phyloP scores from a whole-genome alignment of 352 stramenopile genomes.

The Phytophthora aleatoria region DNA sequence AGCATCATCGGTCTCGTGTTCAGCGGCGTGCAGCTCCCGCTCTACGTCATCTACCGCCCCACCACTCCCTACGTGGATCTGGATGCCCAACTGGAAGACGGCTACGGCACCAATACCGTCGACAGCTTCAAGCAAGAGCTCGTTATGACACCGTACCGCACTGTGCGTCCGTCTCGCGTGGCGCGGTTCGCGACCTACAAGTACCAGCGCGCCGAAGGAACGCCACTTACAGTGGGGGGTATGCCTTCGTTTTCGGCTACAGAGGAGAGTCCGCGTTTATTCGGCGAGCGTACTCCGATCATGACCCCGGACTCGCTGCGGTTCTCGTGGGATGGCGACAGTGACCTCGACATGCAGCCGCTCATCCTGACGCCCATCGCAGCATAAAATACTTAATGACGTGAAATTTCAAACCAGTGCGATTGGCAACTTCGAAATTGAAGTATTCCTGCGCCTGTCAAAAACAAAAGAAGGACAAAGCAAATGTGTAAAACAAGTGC shows the following conservation, averaged over 20 bases:
- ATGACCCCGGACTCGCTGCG: conserved; percentile 9
- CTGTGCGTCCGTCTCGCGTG: conserved; percentile 31
- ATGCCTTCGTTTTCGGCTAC: conserved; percentile 22
- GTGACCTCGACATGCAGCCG: conserved; percentile 29
- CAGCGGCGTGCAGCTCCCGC: conserved; percentile 46
- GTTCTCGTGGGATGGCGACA: conserved; percentile 18
- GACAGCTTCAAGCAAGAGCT: conserved; percentile 17
- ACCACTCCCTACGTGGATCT: conserved; percentile 22
- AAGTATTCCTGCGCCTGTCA: conserved; percentile 20
- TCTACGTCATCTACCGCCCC: conserved; percentile 59
- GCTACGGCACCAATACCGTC: conserved; percentile 20
- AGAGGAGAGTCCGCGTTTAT: conserved; percentile 21
- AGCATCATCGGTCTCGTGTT: conserved; percentile 47
- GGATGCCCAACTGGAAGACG: conserved; percentile 29
- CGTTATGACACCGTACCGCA: conserved; percentile 22
- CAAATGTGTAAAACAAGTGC: not conserved
- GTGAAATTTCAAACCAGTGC: conserved; percentile 7
- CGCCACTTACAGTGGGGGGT: conserved; percentile 14
- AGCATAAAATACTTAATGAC: conserved; percentile 13
- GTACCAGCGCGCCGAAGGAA: conserved; percentile 34
- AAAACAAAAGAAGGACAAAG: conserved; percentile 19
- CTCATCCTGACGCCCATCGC: conserved; percentile 30
- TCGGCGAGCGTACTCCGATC: conserved; percentile 17
- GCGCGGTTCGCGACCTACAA: conserved; percentile 25
- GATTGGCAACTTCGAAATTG: conserved; percentile 13